These are phyloP conservation scores for Tetrastigma voinierianum DNA, from an alignment of 164 flowering plant species.

Conservation along the genomic window DNA sequence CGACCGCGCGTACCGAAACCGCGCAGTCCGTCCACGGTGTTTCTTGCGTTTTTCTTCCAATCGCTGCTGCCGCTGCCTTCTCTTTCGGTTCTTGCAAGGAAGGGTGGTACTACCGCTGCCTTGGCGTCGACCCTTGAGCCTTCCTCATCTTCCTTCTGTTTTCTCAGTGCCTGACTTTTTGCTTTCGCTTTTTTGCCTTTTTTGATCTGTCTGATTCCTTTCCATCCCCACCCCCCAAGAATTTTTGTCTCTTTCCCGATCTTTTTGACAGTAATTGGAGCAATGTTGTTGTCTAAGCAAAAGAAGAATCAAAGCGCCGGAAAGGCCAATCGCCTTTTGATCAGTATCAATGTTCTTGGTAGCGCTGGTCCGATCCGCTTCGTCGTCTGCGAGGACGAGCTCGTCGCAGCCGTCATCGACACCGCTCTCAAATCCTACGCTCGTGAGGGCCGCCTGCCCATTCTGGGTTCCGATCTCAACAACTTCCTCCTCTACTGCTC, in stretches of 20 bases:
- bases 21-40: conserved; percentile 12
- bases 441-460: conserved; percentile 60
- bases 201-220: no score
- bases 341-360: conserved; percentile 52
- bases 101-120: conserved; percentile 97
- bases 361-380: conserved; percentile 66
- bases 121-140: conserved; percentile 78
- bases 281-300: conserved; percentile 36
- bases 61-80: conserved; percentile 29
- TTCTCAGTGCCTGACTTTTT: conserved; percentile 3
- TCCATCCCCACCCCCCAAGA: no score
- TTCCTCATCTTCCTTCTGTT: not conserved
- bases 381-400: conserved; percentile 50
- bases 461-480: conserved; percentile 43
- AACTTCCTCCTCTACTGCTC: conserved; percentile 59
- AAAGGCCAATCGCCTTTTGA: conserved; percentile 47
- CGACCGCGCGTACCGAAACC: conserved; percentile 25
- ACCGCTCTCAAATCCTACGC: conserved; percentile 53
- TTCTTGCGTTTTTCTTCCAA: conserved; percentile 20
- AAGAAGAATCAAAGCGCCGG: conserved; percentile 31
- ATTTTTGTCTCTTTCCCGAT: not conserved
- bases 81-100: conserved; percentile 58
- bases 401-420: conserved; percentile 41
- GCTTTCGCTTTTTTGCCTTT: not conserved
- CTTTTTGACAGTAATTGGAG: not conserved